Base-by-base conservation (phyloP, 1,139 yeast genomes). In the Magnusiomyces paraingens region DNA sequence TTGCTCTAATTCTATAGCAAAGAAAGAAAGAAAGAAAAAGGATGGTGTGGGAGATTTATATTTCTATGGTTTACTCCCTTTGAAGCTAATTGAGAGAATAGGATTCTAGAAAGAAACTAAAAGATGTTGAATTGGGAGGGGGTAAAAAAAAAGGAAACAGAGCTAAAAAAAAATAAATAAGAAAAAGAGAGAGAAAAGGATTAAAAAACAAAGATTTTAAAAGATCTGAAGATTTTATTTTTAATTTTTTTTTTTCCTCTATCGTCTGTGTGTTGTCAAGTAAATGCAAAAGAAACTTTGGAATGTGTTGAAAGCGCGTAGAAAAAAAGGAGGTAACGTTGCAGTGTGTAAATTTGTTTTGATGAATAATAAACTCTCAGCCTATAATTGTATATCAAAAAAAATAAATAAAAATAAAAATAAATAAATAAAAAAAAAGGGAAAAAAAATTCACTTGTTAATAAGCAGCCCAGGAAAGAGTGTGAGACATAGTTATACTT, bases 401-500 rank as follows among this genome's bases (percentile, higher is more conserved):
- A n/a, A n/a, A n/a, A n/a, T n/a, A n/a, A n/a, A n/a, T n/a, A n/a
- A n/a, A n/a, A n/a, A n/a, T n/a, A n/a, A n/a, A n/a, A n/a, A n/a
- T n/a, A n/a, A n/a, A 26, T 26, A 26, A 26, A 26, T 26, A 8
- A 26, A 26, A 26, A 8, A 8, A 26, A 26, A 26, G 32, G 32
- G 32, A 26, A 26, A 12, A 6, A 14, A 12, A 6, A 14, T 44
- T 26, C 15, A 35, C 14, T 26, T 12, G 47, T 44, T 44, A 36
- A 18, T 46, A 46, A 46, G 41, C 41, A 21, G 22, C 35, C 32
- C 32, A 14, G 20, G 32, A 15, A 46, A 46, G 36, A 36, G 49
- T 46, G 49, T 46, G 49, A 46, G 49, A 46, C 49, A 46, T 36
- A 17, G 49, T 45, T 26, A 17, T 29, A 35, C 49, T 46, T 46